phyloP scores from a whole-genome alignment of 2,329 filamentous ascomycete genomes.

The Thelonectria rubi region DNA sequence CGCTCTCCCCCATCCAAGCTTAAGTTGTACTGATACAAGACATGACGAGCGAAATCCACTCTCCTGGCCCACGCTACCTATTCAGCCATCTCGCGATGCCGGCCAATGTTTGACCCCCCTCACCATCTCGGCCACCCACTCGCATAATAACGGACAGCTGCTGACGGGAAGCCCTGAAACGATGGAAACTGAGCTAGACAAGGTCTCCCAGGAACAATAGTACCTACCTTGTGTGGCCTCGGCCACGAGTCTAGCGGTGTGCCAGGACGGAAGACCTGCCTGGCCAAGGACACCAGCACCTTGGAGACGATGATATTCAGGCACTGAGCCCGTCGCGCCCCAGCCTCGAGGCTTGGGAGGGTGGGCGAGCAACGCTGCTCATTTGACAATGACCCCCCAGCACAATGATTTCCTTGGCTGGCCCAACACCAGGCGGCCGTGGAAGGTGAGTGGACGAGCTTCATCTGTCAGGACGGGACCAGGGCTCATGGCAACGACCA shows the following conservation, averaged over 20 bases:
- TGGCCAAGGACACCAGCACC: too few relatives aligned
- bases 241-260: too few relatives aligned
- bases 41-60: background rate
- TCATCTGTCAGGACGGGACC: constrained; percentile 17
- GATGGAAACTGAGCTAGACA: constrained; percentile 13
- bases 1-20: too few relatives aligned
- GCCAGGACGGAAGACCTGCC: too few relatives aligned
- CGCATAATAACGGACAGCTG: constrained; percentile 1
- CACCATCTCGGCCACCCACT: background rate
- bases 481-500: constrained; percentile 22
- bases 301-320: constrained; percentile 9
- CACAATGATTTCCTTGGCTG: constrained; percentile 12
- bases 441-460: constrained; percentile 16
- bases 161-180: constrained; percentile 8
- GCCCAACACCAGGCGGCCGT: background rate
- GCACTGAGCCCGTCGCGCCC: constrained; percentile 34
- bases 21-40: background rate
- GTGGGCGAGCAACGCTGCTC: constrained; percentile 39
- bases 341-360: constrained; percentile 36
- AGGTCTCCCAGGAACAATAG: constrained; percentile 1
- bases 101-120: background rate
- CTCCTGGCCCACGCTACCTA: background rate
- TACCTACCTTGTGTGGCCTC: too few relatives aligned
- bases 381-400: constrained; percentile 48
- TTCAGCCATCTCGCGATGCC: background rate